These are phyloP conservation scores for Fragaria vesca DNA, from an alignment of 306 rosid genomes.

Conservation along the genomic window DNA sequence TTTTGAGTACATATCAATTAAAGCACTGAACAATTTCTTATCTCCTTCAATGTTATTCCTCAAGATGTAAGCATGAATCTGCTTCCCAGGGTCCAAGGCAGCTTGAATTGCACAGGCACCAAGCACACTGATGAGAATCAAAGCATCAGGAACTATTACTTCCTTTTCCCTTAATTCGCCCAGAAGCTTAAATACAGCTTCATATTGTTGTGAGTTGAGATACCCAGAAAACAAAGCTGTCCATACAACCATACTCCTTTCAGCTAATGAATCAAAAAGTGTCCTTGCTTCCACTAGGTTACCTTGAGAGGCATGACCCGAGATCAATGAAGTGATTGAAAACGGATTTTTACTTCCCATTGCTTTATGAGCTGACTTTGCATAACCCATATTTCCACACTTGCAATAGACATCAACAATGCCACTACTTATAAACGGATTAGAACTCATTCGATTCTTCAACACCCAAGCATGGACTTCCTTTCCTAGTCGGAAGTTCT, in stretches of 20 bases:
- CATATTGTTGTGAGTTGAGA: slow-evolving; percentile 56
- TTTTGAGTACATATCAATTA: slow-evolving; percentile 86
- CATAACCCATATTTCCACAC: slow-evolving; percentile 61
- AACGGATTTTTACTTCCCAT: slow-evolving; percentile 36
- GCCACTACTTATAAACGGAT: slow-evolving; percentile 65
- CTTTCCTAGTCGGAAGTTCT: slow-evolving; percentile 49
- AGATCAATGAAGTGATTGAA: slow-evolving; percentile 55
- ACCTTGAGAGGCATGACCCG: slow-evolving; percentile 64
- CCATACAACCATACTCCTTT: slow-evolving; percentile 59
- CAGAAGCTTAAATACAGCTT: slow-evolving; percentile 56
- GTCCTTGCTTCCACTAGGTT: slow-evolving; percentile 54
- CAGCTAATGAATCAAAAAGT: slow-evolving; percentile 56
- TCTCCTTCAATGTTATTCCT: slow-evolving; percentile 44
- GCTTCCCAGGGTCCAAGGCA: slow-evolving; percentile 61
- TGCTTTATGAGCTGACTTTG: slow-evolving; percentile 46
- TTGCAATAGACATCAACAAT: slow-evolving; percentile 72
- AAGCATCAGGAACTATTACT: slow-evolving; percentile 42
- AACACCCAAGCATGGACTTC: slow-evolving; percentile 64
- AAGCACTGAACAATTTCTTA: slow-evolving; percentile 55
- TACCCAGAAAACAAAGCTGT: slow-evolving; percentile 71
- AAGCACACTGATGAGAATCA: slow-evolving; percentile 51
- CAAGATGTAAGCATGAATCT: slow-evolving; percentile 60
- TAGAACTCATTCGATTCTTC: slow-evolving; percentile 41
- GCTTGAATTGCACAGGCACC: slow-evolving; percentile 74
- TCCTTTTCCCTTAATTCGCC: slow-evolving; percentile 42